Evolutionary conservation across 192 early-diverging fungal genomes (phyloP).

Genomic region (Diversispora epigaea): DNA sequence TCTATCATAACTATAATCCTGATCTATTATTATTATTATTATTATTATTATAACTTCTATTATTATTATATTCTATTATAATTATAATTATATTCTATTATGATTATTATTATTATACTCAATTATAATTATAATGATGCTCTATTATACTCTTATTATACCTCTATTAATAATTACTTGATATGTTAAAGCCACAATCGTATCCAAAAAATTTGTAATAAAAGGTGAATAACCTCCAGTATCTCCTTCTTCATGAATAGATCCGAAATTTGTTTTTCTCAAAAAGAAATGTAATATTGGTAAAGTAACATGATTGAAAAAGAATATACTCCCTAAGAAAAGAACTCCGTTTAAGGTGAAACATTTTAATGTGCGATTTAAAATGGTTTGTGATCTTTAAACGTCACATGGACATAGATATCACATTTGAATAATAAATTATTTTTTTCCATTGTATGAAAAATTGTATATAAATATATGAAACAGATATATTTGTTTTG

Average conservation of each 20-base stretch:
- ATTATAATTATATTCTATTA: too few relatives aligned
- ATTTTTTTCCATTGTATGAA: too few relatives aligned
- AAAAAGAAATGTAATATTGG: slow-evolving; percentile 31
- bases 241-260: neutral
- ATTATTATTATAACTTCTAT: too few relatives aligned
- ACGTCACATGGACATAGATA: neutral
- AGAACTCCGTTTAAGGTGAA: slow-evolving; percentile 51
- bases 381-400: slow-evolving; percentile 49
- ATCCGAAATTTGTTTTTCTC: neutral
- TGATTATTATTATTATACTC: too few relatives aligned
- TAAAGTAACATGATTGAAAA: slow-evolving; percentile 41
- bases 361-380: slow-evolving; percentile 43
- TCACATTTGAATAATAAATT: neutral
- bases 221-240: slow-evolving; percentile 10
- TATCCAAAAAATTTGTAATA: slow-evolving; percentile 27
- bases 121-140: too few relatives aligned
- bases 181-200: slow-evolving; percentile 35
- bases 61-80: too few relatives aligned
- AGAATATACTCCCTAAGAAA: slow-evolving; percentile 54
- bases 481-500: too few relatives aligned
- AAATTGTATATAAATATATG: too few relatives aligned
- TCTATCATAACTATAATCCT: too few relatives aligned
- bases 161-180: slow-evolving; percentile 12
- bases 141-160: too few relatives aligned
- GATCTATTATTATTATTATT: too few relatives aligned